A percentile compares a stretch with the other conserved stretches of the same genome.
These are phyloP conservation scores for Vanrija pseudolonga DNA, from an alignment of 1,284 basidiomycete species.

Conservation along the genomic window DNA sequence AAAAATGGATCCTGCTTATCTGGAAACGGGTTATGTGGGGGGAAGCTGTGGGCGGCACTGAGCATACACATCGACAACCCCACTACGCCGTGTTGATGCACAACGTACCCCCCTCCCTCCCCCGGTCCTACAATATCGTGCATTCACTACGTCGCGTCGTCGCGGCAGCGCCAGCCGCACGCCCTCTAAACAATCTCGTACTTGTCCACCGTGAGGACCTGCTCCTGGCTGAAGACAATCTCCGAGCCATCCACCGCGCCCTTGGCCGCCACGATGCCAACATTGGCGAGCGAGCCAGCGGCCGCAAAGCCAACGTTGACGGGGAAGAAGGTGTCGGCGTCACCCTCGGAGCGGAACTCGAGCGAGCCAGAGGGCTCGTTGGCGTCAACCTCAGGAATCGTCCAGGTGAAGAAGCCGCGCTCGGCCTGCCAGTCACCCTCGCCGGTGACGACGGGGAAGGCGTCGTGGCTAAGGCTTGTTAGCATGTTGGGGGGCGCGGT, in stretches of 20 bases:
- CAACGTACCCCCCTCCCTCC: too few relatives aligned
- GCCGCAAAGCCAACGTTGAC: slow-evolving; percentile 78
- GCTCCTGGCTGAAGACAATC: slow-evolving; percentile 72
- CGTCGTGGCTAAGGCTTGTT: slow-evolving; percentile 59
- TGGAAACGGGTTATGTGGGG: too few relatives aligned
- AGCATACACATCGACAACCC: too few relatives aligned
- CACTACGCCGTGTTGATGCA: too few relatives aligned
- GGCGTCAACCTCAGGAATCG: slow-evolving; percentile 54
- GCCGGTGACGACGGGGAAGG: slow-evolving; percentile 75
- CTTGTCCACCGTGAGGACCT: slow-evolving; percentile 65
- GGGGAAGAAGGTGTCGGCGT: slow-evolving; percentile 90
- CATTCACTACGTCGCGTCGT: not conserved
- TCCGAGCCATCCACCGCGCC: slow-evolving; percentile 59
- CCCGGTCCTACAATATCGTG: not conserved
- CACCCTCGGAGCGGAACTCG: slow-evolving; percentile 78
- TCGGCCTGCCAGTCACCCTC: slow-evolving; percentile 77
- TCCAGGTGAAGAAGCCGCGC: slow-evolving; percentile 81
- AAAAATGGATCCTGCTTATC: too few relatives aligned
- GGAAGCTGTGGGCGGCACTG: too few relatives aligned
- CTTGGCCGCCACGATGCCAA: slow-evolving; percentile 59
- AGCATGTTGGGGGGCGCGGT: too few relatives aligned
- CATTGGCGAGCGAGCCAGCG: slow-evolving; percentile 69
- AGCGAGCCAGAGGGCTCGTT: slow-evolving; percentile 68
- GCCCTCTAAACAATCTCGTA: slow-evolving; percentile 53
- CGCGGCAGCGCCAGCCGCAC: not conserved